Evolutionary conservation across 192 early-diverging fungal genomes (phyloP).

Genomic region (Mortierella claussenii): DNA sequence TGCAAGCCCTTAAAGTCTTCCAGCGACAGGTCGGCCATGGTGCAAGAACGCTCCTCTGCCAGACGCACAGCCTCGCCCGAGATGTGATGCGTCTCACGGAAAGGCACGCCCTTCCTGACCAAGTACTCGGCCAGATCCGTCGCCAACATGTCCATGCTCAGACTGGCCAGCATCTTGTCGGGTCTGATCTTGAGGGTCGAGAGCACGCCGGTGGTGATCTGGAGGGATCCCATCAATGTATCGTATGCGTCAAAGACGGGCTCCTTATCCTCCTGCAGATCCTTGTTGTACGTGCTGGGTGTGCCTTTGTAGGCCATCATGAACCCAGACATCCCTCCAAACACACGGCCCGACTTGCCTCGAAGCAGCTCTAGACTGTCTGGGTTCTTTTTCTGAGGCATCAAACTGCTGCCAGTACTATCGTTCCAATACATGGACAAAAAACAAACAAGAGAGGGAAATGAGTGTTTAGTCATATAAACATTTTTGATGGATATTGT

Average conservation of each 20-base stretch:
- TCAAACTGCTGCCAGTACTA: slow-evolving; percentile 95
- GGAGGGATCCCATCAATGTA: slow-evolving; percentile 88
- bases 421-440: neutral
- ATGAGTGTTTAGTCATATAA: no score
- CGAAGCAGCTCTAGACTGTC: slow-evolving; percentile 95
- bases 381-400: slow-evolving; percentile 99
- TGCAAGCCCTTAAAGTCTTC: slow-evolving; percentile 90
- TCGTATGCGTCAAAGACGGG: slow-evolving; percentile 97
- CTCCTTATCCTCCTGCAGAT: slow-evolving; percentile 99
- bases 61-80: slow-evolving; percentile 93
- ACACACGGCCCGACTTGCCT: slow-evolving; percentile 96
- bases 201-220: slow-evolving; percentile 92
- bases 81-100: slow-evolving; percentile 99
- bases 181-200: slow-evolving; percentile 90
- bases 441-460: no score
- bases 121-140: slow-evolving; percentile 99
- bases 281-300: slow-evolving; percentile 99
- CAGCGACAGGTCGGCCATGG: slow-evolving; percentile 79
- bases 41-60: slow-evolving; percentile 86
- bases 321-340: slow-evolving; percentile 95
- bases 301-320: slow-evolving; percentile 99
- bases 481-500: no score
- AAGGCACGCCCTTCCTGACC: slow-evolving; percentile 97
- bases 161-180: slow-evolving; percentile 81
- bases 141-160: slow-evolving; percentile 95